Base-by-base conservation (phyloP, 345 rosid species). In the Populus pruinosa region DNA sequence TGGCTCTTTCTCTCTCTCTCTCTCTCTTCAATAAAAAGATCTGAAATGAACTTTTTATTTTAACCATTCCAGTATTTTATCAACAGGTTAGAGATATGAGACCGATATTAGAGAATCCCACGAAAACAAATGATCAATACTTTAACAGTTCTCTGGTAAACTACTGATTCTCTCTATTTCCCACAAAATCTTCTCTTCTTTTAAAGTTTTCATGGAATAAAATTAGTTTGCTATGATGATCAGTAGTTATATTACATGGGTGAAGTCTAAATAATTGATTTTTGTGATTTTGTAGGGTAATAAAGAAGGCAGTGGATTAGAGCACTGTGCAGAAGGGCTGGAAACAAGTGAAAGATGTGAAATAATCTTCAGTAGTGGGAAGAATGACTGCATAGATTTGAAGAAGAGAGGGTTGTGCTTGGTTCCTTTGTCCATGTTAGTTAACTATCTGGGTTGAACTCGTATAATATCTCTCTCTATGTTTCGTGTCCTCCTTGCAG, bases 361-460 rank as follows among this genome's bases (percentile, higher is more conserved):
- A 64, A 68, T 66, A 85, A 71, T 67, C 44, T 79, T 67, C 41
- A 82, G 72, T 76, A 83, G 70, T 25, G 82, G 77, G 61, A 81
- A 76, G 6, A 63, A 67, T 5, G 80, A 82, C 16, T 72, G 69
- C 67, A 71, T 87, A 72, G 91, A 88, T 79, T 78, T 94, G 78
- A 87, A 87, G 86, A 86, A 91, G 74, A 89, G 89, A 82, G 98
- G 98, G 18, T 74, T 91, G 74, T 88, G 98, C 79, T 81, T 91
- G 84, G 90, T 91, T 79, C 97, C 91, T 82, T 66, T 89, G 56
- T 90, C 98, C 83, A 82, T 88, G 92, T 86, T 94, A 78, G 83
- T 90, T 82, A 85, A 91, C 62, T 86, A 85, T 72, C 83, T 85
- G 62, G 87, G 88, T 84, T 90, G 78, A 79, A 35, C 17, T 69